Evolutionary conservation across 2,329 filamentous ascomycete species (phyloP), one percentile per base, ranked within the genome.

Genomic region (Fusarium dimerum): DNA sequence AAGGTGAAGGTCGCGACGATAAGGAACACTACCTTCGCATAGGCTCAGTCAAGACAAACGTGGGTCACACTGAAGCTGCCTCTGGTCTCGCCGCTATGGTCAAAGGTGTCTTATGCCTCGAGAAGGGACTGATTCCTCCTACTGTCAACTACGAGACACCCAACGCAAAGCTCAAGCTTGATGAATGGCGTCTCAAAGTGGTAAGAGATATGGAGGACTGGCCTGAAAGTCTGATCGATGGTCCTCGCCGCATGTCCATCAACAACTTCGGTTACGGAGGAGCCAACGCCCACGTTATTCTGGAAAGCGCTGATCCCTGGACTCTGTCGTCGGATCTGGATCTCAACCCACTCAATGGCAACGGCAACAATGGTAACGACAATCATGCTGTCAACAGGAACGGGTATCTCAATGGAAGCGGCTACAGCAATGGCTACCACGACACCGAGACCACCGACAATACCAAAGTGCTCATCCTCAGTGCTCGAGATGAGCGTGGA

Each of bases 21-120:
- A 43, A 20, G 41, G 50, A 18, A 15, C 40, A 20, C 13, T 29
- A 5, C 38, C 34, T 52, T 13, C 26, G 18, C 17, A 42, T 49
- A 16, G 59, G 55, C 6, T 56, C 57, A 17, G 47, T 62, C 1
- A 62, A 62, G 38, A 51, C 57, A 2, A 57, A 57, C 18, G 45
- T 63, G 15, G 61, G 61, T 0, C 61, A 64, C 18, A 43, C 48
- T 7, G 61, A 57, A 26, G 52, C 41, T 6, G 51, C 46, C 6
- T 40, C 40, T 12, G 59, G 55, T 7, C 39, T 59, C 2, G 51
- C 55, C 3, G 41, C 45, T 11, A 6, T 62, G 8, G 40, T 56
- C 29, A 60, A 60, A 34, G 41, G 40, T 11, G 40, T 52, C 6
- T 40, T 56, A n/a, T 49, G 50, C 16, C 43, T 62, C 12, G 47